A percentile compares a stretch with the other conserved stretches of the same genome.
Conservation (phyloP, 163 green algal species). For the Coccomyxa subellipsoidea region DNA sequence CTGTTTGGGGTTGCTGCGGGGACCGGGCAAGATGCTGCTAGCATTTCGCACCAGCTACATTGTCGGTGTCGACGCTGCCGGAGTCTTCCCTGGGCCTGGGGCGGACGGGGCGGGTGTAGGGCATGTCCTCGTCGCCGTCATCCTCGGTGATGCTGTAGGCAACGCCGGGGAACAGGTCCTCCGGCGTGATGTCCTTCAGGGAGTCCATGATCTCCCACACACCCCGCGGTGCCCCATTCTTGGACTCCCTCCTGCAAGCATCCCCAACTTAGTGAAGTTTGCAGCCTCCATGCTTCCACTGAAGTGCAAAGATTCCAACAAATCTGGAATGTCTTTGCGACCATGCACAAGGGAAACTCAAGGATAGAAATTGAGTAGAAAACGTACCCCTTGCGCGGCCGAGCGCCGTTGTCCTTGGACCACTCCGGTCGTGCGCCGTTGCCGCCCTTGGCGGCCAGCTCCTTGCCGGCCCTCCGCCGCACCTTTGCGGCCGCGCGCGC, state of each 20-base stretch:
- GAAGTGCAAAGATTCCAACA: too few relatives aligned
- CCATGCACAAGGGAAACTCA: neutral
- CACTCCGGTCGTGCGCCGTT: neutral
- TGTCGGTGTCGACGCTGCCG: neutral
- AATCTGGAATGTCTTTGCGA: neutral
- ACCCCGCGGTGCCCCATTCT: neutral
- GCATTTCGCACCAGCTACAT: neutral
- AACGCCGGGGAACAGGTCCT: constrained; percentile 28
- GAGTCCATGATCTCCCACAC: constrained; percentile 7
- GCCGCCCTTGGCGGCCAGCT: neutral
- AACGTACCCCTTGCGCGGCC: neutral
- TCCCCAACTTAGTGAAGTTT: neutral
- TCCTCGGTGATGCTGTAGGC: constrained; percentile 28
- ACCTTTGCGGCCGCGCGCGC: constrained; percentile 63
- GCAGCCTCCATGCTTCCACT: neutral
- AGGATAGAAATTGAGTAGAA: neutral
- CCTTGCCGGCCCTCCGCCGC: neutral
- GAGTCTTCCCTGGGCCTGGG: neutral
- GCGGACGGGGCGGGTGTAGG: neutral
- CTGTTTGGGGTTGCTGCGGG: too few relatives aligned
- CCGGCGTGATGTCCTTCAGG: constrained; percentile 17
- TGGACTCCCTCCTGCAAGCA: neutral
- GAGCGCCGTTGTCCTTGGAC: neutral
- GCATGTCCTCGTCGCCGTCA: constrained; percentile 24
- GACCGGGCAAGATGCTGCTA: too few relatives aligned